A percentile compares a stretch with the other conserved stretches of the same genome.
phyloP scores from a whole-genome alignment of 2,329 filamentous ascomycete genomes.

The Diplocarpon mali region DNA sequence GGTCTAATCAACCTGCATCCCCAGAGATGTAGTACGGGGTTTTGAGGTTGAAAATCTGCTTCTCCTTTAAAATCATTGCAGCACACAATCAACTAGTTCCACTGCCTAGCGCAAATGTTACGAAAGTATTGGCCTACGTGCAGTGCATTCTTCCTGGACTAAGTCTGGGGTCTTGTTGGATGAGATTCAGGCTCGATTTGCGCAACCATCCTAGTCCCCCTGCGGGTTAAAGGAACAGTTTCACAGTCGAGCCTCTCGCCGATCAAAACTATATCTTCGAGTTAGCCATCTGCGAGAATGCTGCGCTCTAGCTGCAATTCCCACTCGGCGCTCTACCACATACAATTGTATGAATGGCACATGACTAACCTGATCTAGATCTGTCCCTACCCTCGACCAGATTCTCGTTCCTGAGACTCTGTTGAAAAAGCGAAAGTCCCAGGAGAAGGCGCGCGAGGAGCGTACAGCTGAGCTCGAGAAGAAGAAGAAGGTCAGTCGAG shows the following conservation, averaged over 20 bases:
- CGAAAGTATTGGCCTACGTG: conserved; percentile 19
- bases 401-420: conserved; percentile 98
- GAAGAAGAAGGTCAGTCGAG: conserved; percentile 64
- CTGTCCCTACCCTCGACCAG: conserved; percentile 88
- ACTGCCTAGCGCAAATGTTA: conserved; percentile 9
- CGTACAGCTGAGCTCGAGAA: conserved; percentile 68
- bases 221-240: conserved; percentile 19
- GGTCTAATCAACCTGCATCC: conserved; percentile 37
- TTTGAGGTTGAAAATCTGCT: conserved; percentile 66
- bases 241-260: conserved; percentile 43
- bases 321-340: conserved; percentile 68
- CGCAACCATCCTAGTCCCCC: conserved; percentile 8
- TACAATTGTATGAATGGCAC: conserved; percentile 51
- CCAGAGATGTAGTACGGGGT: conserved; percentile 56
- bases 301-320: conserved; percentile 86
- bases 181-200: conserved; percentile 41
- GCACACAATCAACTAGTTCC: conserved; percentile 30
- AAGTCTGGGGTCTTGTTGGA: conserved; percentile 62
- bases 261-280: conserved; percentile 71
- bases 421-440: conserved; percentile 99
- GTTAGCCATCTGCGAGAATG: conserved; percentile 84
- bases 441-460: conserved; percentile 97
- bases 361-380: conserved; percentile 77
- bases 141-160: conserved; percentile 37
- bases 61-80: conserved; percentile 72